Evolutionary conservation across 148 eudicot species (phyloP).

Genomic region (Rhododendron henanense): DNA sequence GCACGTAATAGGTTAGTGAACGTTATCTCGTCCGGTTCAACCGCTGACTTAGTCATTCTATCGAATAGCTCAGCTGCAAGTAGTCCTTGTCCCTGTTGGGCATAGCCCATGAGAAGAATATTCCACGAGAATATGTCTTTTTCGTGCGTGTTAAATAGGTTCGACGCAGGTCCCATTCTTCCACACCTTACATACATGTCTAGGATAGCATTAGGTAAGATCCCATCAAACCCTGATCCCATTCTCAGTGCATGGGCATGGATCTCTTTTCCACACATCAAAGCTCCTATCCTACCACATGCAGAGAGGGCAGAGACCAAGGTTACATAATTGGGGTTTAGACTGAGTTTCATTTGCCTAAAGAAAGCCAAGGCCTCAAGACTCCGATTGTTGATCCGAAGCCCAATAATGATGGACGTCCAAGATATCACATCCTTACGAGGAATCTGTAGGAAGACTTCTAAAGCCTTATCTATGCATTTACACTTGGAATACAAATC

Average conservation of each 20-base stretch:
- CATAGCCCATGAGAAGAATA: conserved; percentile 71
- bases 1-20: conserved; percentile 71
- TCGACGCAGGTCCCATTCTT: conserved; percentile 57
- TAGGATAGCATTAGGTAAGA: conserved; percentile 69
- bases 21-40: conserved; percentile 68
- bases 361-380: conserved; percentile 77
- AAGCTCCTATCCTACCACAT: conserved; percentile 75
- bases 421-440: conserved; percentile 74
- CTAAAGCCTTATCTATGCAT: conserved; percentile 68
- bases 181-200: conserved; percentile 96
- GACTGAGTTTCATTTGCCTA: conserved; percentile 55
- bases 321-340: conserved; percentile 69
- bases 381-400: conserved; percentile 59
- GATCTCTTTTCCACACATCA: conserved; percentile 87
- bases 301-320: conserved; percentile 74
- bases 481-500: conserved; percentile 78
- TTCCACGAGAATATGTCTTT: conserved; percentile 80
- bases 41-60: conserved; percentile 43
- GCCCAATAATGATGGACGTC: conserved; percentile 82
- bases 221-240: conserved; percentile 54
- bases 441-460: conserved; percentile 64
- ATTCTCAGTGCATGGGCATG: conserved; percentile 77
- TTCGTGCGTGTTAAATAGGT: conserved; percentile 46
- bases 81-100: conserved; percentile 53
- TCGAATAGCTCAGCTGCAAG: conserved; percentile 54